These are phyloP conservation scores for Iris macrosiphon DNA, from an alignment of 106 monocot genomes.

Conservation along the genomic window DNA sequence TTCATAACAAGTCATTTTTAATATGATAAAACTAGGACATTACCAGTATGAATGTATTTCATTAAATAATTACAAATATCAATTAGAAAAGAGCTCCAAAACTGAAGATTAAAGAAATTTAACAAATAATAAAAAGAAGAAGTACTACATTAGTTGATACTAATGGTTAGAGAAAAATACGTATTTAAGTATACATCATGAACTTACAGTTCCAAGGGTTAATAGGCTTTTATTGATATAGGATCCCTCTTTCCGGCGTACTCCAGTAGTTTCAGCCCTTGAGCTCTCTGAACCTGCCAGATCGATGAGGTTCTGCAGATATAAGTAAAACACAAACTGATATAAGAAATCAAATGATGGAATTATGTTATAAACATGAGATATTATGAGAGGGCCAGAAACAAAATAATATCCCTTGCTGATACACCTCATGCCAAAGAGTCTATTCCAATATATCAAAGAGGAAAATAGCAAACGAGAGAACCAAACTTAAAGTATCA, in stretches of 20 bases:
- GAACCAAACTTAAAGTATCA: conserved; percentile 5
- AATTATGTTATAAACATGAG: conserved; percentile 1
- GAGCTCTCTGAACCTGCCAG: conserved; percentile 99
- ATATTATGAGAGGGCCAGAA: neutral
- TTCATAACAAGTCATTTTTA: no score
- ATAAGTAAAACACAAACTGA: conserved; percentile 32
- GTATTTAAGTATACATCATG: no score
- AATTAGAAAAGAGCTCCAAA: no score
- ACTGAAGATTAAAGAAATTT: no score
- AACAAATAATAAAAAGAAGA: no score
- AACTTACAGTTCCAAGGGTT: conserved; percentile 90
- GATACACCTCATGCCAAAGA: neutral
- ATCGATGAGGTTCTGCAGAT: conserved; percentile 97
- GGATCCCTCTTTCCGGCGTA: conserved; percentile 85
- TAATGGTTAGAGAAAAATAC: no score
- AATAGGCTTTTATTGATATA: conserved; percentile 94
- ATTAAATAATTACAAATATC: no score
- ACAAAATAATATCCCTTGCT: neutral
- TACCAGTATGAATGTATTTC: no score
- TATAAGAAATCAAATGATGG: conserved; percentile 25
- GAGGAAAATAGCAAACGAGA: neutral
- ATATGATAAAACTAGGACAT: no score
- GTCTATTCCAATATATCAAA: neutral
- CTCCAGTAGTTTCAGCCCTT: conserved; percentile 87
- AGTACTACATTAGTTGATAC: no score